phyloP scores from a whole-genome alignment of 495 filamentous ascomycete genomes.

The Penicillium subrubescens region DNA sequence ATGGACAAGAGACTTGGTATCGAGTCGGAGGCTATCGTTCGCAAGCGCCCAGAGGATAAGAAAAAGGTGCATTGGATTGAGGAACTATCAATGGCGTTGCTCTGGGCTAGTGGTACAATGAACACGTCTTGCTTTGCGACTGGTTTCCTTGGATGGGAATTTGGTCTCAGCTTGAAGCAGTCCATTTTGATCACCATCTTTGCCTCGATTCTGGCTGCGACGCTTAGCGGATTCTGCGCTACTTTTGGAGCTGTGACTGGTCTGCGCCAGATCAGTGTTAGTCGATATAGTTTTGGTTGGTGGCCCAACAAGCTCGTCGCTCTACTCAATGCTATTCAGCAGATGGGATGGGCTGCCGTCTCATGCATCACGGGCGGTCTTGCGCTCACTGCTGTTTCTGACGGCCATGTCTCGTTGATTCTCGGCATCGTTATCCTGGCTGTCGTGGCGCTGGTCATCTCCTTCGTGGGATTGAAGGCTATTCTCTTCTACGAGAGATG shows the following conservation, averaged over 20 bases:
- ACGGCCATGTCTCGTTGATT: slow-evolving; percentile 37
- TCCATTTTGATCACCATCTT: slow-evolving; percentile 40
- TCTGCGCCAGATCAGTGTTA: slow-evolving; percentile 81
- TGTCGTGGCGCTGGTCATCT: slow-evolving; percentile 55
- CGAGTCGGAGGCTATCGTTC: slow-evolving; percentile 51
- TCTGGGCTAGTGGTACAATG: slow-evolving; percentile 56
- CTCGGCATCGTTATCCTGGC: slow-evolving; percentile 51
- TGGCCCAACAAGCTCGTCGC: slow-evolving; percentile 35
- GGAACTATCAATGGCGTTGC: slow-evolving; percentile 48
- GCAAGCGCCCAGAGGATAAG: slow-evolving; percentile 49
- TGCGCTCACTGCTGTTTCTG: slow-evolving; percentile 37
- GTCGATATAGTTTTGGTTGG: slow-evolving; percentile 36
- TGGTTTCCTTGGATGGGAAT: slow-evolving; percentile 42
- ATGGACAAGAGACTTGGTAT: slow-evolving; percentile 54
- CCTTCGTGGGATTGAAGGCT: slow-evolving; percentile 59
- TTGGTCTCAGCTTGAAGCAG: slow-evolving; percentile 39
- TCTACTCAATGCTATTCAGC: slow-evolving; percentile 33
- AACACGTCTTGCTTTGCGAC: slow-evolving; percentile 55
- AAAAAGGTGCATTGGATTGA: slow-evolving; percentile 27
- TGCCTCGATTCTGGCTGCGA: slow-evolving; percentile 29
- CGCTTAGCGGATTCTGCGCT: slow-evolving; percentile 31
- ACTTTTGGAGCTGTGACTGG: slow-evolving; percentile 75
- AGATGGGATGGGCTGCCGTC: slow-evolving; percentile 40
- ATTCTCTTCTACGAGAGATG: slow-evolving; percentile 63
- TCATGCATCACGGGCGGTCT: slow-evolving; percentile 43